These are phyloP conservation scores for Tetrapisispora phaffii DNA, from an alignment of 805 yeast species.

Conservation along the genomic window DNA sequence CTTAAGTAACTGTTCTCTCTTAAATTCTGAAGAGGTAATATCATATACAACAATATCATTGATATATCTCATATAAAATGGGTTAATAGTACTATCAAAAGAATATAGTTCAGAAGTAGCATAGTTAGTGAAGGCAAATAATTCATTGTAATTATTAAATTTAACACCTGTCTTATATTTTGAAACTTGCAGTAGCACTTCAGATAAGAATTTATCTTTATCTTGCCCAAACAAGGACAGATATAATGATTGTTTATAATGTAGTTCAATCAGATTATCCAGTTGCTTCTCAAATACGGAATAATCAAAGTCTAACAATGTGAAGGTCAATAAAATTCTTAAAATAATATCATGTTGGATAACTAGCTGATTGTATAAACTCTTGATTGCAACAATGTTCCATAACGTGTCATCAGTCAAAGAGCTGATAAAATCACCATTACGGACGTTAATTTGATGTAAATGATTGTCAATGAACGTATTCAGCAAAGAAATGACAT, in stretches of 20 bases:
- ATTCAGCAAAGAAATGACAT: conserved; percentile 32
- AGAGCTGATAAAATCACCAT: conserved; percentile 15
- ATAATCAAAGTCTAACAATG: conserved; percentile 32
- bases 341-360: conserved; percentile 26
- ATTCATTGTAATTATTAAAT: conserved; percentile 17
- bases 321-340: conserved; percentile 28
- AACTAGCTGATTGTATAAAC: conserved; percentile 23
- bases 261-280: conserved; percentile 14
- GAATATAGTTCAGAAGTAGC: conserved; percentile 11
- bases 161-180: conserved; percentile 21
- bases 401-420: conserved; percentile 19
- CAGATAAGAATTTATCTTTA: conserved; percentile 13
- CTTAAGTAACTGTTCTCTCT: conserved; percentile 8
- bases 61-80: conserved; percentile 15
- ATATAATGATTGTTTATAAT: conserved; percentile 21
- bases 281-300: conserved; percentile 18
- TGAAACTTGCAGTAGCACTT: conserved; percentile 14
- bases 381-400: conserved; percentile 17
- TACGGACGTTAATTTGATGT: not conserved
- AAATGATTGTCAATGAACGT: conserved; percentile 29
- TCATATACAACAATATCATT: conserved; percentile 12
- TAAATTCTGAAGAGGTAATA: not conserved
- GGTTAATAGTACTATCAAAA: conserved; percentile 8
- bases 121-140: conserved; percentile 13
- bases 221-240: conserved; percentile 20